Evolutionary conservation across 1,284 basidiomycete species (phyloP), one percentile per base, ranked within the genome.

Genomic region (Leccinum fuscescens): DNA sequence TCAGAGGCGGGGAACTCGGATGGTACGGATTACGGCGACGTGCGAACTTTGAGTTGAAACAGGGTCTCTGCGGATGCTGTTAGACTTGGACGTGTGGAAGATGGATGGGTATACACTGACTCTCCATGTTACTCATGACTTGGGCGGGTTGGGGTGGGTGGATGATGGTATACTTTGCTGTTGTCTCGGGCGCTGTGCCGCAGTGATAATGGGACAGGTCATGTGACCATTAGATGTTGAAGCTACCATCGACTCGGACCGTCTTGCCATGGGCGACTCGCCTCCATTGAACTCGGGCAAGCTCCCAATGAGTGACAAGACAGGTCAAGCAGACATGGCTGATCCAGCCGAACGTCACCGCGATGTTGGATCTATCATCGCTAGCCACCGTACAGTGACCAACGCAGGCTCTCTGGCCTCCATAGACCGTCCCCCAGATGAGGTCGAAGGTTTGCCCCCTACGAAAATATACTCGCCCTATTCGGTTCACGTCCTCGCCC

Each of bases 81-180:
- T 20, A 44, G 42, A 44, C 9, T 64, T 27, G 65, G 62, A 60
- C 31, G 39, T 24, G 14, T 24, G 9, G n/a, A 0, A 9, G 35
- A 48, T 39, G 11, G 31, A 29, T 22, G 4, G 31, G 56, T 24
- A 48, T 14, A 11, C 22, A 77, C 92, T 82, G 70, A 94, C 93
- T 95, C 78, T 96, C 93, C 66, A 95, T 85, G 76, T 89, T 90
- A 78, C 90, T 93, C 92, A 94, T 95, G 56, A 4, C 17, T 57
- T 52, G 39, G 20, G 44, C 54, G 42, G 42, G 42, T 17, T 4
- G 29, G 20, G 24, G 24, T 6, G 24, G 9, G 37, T n/a, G 35
- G 35, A 5, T 58, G 51, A 44, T 55, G 65, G 33, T 35, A 35
- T 35, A 61, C 58, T 3, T 6, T 29, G 29, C 27, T 50, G 46